Base-by-base conservation (phyloP, 768 basidiomycete genomes). In the Boletus insuetus region DNA sequence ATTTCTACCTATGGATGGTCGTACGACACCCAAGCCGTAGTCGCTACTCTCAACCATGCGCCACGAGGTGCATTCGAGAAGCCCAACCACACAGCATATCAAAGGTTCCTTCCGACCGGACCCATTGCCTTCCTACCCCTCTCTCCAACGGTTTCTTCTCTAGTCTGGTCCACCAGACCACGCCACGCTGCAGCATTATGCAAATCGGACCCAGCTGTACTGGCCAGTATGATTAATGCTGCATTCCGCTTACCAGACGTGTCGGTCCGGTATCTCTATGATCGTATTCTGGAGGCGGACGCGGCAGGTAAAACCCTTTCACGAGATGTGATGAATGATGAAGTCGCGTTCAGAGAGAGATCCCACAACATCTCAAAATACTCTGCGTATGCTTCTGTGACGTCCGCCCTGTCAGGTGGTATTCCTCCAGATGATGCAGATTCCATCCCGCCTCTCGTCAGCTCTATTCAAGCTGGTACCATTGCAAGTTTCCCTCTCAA, bases 111-210 rank as follows among this genome's bases (percentile, higher is more conserved):
- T 19, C 89, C 94, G 3, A 94, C 94, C 6, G 96, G 97, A 0
- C 96, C 96, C 3, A 87, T 98, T 41, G 95, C 95, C 0, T 98
- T 97, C 76, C 80, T 98, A 20, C 97, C 96, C 0, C 80, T 98
- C 41, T 87, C 87, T 2, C 74, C 83, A 0, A 87, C 85, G 0
- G 75, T 77, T 3, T 91, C 94, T 11, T 94, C 95, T 4, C 79
- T 98, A 47, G 97, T 98, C 7, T 98, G 97, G 97, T 95, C 93
- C 19, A 96, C 91, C 0, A 82, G 78, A 51, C 92, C 94, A 2
- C 67, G 75, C 6, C 77, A 94, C 9, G 93, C 94, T 3, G 71
- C 80, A n/a, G 82, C 85, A 1, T 75, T 97, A 39, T 84, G 85
- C 26, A 75, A 81, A 17, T 78, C 84, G 4, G 86, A 86, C 6